phyloP scores from a whole-genome alignment of 345 rosid genomes.

The Brassica carinata region DNA sequence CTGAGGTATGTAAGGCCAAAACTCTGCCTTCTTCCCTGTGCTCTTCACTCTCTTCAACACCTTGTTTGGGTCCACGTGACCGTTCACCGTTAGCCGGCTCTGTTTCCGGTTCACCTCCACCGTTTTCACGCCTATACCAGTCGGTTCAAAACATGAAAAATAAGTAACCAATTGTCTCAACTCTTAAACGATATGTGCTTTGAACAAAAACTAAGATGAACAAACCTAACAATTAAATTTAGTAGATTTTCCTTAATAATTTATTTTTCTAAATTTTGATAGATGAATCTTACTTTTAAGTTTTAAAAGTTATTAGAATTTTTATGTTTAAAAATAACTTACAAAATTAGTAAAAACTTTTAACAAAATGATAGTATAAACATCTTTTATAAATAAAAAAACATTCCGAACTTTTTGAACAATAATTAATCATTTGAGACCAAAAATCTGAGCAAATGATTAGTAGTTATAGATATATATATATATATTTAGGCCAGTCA shows the following conservation, averaged over 20 bases:
- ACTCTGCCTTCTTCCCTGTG: constrained; percentile 58
- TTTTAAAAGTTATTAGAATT: neutral
- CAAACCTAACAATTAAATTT: neutral
- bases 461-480: neutral
- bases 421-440: neutral
- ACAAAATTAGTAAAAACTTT: neutral
- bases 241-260: neutral
- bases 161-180: neutral
- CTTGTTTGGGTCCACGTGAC: constrained; percentile 57
- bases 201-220: constrained; percentile 6
- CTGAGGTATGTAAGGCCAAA: constrained; percentile 61
- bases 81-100: constrained; percentile 49
- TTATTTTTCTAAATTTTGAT: neutral
- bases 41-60: constrained; percentile 51
- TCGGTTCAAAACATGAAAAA: neutral
- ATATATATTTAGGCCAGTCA: neutral
- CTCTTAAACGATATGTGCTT: neutral
- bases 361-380: neutral
- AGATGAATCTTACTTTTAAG: neutral
- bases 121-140: constrained; percentile 48
- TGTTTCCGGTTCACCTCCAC: constrained; percentile 55
- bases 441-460: constrained; percentile 9
- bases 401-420: neutral
- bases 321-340: neutral
- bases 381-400: neutral